Evolutionary conservation across 768 basidiomycete genomes (phyloP).

Genomic region (Rhizopogon rudus): DNA sequence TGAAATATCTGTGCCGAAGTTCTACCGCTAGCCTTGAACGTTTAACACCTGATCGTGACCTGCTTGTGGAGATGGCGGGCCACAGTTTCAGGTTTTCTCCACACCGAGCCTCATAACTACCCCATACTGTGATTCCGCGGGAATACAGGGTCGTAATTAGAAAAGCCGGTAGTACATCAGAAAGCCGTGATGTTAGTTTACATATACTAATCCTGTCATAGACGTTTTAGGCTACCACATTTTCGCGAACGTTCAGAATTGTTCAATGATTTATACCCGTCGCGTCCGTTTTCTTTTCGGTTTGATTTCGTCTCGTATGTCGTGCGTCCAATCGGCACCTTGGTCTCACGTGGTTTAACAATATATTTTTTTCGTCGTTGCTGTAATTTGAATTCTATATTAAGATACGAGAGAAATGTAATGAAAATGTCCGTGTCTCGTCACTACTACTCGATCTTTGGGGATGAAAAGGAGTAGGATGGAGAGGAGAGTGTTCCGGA

Average conservation of each 20-base stretch:
- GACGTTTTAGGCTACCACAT: too few relatives aligned
- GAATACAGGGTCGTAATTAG: not conserved
- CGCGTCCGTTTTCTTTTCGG: too few relatives aligned
- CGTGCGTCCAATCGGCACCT: too few relatives aligned
- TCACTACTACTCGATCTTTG: not conserved
- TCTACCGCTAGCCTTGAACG: not conserved
- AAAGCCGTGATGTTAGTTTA: not conserved
- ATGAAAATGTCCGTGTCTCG: not conserved
- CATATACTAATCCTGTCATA: not conserved
- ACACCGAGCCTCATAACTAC: not conserved
- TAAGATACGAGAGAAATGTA: too few relatives aligned
- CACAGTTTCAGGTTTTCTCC: not conserved
- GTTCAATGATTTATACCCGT: too few relatives aligned
- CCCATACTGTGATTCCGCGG: not conserved
- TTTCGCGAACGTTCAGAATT: too few relatives aligned
- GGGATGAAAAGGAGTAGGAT: not conserved
- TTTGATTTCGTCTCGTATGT: too few relatives aligned
- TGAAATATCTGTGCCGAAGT: constrained; percentile 14
- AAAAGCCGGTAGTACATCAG: not conserved
- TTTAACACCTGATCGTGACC: not conserved
- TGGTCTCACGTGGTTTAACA: too few relatives aligned
- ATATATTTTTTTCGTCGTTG: too few relatives aligned
- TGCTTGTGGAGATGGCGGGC: not conserved
- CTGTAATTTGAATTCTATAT: too few relatives aligned
- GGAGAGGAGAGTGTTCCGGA: not conserved